A percentile compares a stretch with the other conserved stretches of the same genome.
Conservation (phyloP, 2,329 filamentous ascomycete species). For the Metarhizium guizhouense region DNA sequence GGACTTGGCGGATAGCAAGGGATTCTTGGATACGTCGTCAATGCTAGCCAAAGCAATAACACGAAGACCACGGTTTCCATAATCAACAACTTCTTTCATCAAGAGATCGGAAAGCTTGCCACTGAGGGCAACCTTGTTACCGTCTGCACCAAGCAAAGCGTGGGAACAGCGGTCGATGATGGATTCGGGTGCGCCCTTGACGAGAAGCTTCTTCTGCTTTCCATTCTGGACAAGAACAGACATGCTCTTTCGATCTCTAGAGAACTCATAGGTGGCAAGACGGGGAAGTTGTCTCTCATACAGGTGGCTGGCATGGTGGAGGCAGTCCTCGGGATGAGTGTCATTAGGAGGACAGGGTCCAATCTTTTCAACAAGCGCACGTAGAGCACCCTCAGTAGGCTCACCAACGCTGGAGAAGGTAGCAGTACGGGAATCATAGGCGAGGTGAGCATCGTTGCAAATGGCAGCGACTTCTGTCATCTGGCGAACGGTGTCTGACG, state of each 20-base stretch:
- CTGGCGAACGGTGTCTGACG: conserved; percentile 70
- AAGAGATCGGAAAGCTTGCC: conserved; percentile 62
- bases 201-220: conserved; percentile 68
- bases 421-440: conserved; percentile 68
- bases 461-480: conserved; percentile 65
- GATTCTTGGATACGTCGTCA: conserved; percentile 63
- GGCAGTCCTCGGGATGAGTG: conserved; percentile 48
- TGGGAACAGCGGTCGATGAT: conserved; percentile 88
- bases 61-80: conserved; percentile 85
- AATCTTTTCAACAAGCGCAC: conserved; percentile 88
- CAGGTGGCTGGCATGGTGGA: conserved; percentile 75
- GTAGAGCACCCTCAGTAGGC: conserved; percentile 87
- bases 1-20: conserved; percentile 69
- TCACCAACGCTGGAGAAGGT: conserved; percentile 81
- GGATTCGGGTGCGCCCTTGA: conserved; percentile 94
- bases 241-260: conserved; percentile 97
- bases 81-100: conserved; percentile 72
- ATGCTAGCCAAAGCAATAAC: conserved; percentile 88
- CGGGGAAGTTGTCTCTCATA: conserved; percentile 71
- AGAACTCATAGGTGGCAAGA: conserved; percentile 91
- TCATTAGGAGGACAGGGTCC: conserved; percentile 62
- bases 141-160: conserved; percentile 66
- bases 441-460: conserved; percentile 81
- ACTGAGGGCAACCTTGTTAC: conserved; percentile 65
- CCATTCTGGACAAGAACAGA: conserved; percentile 77